Base-by-base conservation (phyloP, 352 stramenopile genomes). In the Pythium scleroteichum region DNA sequence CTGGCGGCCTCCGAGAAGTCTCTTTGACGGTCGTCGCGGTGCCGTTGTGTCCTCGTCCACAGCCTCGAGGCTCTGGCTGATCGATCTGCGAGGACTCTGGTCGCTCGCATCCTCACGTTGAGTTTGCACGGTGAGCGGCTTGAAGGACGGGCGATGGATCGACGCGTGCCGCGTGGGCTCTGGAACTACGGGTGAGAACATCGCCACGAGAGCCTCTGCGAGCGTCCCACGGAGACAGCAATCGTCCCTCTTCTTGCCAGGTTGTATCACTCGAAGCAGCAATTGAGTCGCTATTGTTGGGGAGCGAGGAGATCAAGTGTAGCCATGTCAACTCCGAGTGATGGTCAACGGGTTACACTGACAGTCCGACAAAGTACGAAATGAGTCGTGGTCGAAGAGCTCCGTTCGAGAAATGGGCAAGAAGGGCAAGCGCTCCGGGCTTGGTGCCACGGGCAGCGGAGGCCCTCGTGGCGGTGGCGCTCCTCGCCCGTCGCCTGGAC, bases 171-270 rank as follows among this genome's bases (percentile, higher is more conserved):
- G 48, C 17, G 23, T 20, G 5, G 39, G 3, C 17, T 19, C 39
- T 20, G 62, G 54, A 32, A 69, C 54, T 17, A 69, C 55, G 4
- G 62, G 44, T 32, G 62, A 41, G 49, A 69, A 64, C 62, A 69
- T 69, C 40, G n/a, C n/a, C n/a, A n/a, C 35, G 29, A 56, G 13
- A 44, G 5, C 38, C 13, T 44, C 13, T 5, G 4, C 38, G 17
- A 20, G 13, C 33, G 33, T 14, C 14, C 14, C 33, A 39, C 8
- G 33, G 8, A 39, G 14, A 14, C 33, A 39, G 33, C 33, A 14
- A 8, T 39, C 33, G 38, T 44, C 5, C 38, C 17, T 44, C 13
- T 44, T n/a, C n/a, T 42, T 29, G 14, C 2, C 44, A 35, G 10
- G 8, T 17, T n/a, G n/a, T n/a, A n/a, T n/a, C n/a, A n/a, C n/a